phyloP scores from a whole-genome alignment of 23 red algal genomes.

The Chondrus crispus region DNA sequence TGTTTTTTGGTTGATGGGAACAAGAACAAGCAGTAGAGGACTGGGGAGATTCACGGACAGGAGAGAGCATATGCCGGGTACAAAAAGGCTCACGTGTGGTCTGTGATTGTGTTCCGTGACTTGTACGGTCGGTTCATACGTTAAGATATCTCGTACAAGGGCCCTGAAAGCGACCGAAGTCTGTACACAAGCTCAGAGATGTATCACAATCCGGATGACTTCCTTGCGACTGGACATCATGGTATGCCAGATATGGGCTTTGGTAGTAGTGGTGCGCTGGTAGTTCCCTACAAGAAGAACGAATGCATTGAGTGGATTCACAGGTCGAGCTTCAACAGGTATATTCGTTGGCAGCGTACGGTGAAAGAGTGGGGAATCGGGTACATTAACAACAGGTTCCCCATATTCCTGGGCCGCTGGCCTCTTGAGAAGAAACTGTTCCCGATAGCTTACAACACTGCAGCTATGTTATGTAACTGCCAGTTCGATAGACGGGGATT shows the following conservation, averaged over 20 bases:
- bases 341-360: slow-evolving; percentile 27
- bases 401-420: slow-evolving; percentile 32
- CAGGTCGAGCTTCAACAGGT: background rate
- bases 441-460: background rate
- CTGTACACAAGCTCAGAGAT: background rate
- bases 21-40: background rate
- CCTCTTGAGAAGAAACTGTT: slow-evolving; percentile 8
- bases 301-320: background rate
- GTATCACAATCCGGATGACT: background rate
- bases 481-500: background rate
- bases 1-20: slow-evolving; percentile 25
- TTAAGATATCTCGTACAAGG: background rate
- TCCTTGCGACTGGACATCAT: background rate
- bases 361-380: slow-evolving; percentile 36
- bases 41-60: background rate
- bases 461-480: slow-evolving; percentile 21
- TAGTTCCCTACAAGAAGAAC: background rate
- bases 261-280: background rate
- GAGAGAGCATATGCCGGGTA: background rate
- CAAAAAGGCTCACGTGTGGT: slow-evolving; percentile 10
- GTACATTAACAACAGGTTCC: slow-evolving; percentile 4
- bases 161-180: background rate
- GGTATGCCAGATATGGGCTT: background rate
- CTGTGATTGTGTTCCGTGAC: slow-evolving; percentile 5
- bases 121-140: background rate